phyloP scores from a whole-genome alignment of 1,284 basidiomycete species.

The Austropuccinia psidii region DNA sequence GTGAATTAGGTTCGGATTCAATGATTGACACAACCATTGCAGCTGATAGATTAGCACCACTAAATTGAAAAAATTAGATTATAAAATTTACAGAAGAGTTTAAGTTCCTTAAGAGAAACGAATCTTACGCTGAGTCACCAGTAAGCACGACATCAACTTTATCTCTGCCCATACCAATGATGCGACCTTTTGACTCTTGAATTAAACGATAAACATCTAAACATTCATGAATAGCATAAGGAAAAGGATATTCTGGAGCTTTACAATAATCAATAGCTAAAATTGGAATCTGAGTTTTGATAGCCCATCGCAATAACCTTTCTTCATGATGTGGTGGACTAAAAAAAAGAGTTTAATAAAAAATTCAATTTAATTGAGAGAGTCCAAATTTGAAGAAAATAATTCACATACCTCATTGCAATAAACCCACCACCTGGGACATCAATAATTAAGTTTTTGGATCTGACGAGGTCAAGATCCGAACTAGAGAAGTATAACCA shows the following conservation, averaged over 20 bases:
- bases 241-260: slow-evolving; percentile 78
- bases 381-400: slow-evolving; percentile 16
- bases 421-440: slow-evolving; percentile 94
- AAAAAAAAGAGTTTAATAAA: background rate
- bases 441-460: slow-evolving; percentile 77
- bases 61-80: background rate
- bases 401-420: slow-evolving; percentile 58
- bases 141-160: slow-evolving; percentile 65
- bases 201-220: slow-evolving; percentile 80
- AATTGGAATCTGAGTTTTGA: slow-evolving; percentile 68
- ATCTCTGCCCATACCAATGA: slow-evolving; percentile 72
- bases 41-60: slow-evolving; percentile 29
- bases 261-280: slow-evolving; percentile 90
- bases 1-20: slow-evolving; percentile 47
- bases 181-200: slow-evolving; percentile 66
- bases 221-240: slow-evolving; percentile 87
- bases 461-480: slow-evolving; percentile 59
- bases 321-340: slow-evolving; percentile 91
- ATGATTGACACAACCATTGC: slow-evolving; percentile 41
- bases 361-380: background rate
- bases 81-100: background rate
- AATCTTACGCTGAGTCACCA: slow-evolving; percentile 82
- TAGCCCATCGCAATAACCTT: slow-evolving; percentile 76
- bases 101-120: background rate
- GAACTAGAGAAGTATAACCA: slow-evolving; percentile 75